Evolutionary conservation across 345 rosid species (phyloP), one percentile per base, ranked within the genome.

Genomic region (Boechera retrofracta): DNA sequence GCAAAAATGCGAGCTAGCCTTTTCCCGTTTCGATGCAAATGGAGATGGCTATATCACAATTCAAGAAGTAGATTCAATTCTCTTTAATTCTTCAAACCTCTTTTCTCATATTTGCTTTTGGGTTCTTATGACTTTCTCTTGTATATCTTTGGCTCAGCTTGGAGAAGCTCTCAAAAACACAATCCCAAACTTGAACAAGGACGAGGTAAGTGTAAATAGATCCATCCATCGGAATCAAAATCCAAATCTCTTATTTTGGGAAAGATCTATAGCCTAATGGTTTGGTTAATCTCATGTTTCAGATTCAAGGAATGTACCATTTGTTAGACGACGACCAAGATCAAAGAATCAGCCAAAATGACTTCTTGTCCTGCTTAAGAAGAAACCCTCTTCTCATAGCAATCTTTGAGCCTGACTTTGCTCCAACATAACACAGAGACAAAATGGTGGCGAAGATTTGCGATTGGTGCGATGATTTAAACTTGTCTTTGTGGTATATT

Each of bases 301-400:
- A 95, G 99, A 76, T 95, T 54, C 86, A 77, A 21, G 79, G 69
- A 63, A 75, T 92, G 62, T 91, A 85, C 76, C 62, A 21, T 12
- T 75, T 85, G 38, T 83, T 95, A 3, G 99, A 87, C 32, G 71
- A 65, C 0, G 85, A 88, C 59, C 85, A 79, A 51, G 96, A 88
- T 55, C 86, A 91, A 67, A 80, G 79, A 61, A 75, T 80, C 68
- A 80, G 86, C 75, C 82, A 79, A 79, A 86, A 81, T 56, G 89
- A 83, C 36, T 91, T 91, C 54, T n/a, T 84, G 33, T 77, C 78
- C 67, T 84, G 88, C 80, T 83, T 95, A 33, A 83, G 87, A 76
- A 82, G 67, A 85, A 88, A 92, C 64, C 98, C 98, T 21, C 71
- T 95, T 66, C 76, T 92, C 72, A 76, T 95, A 79, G 85, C 91